These are phyloP conservation scores for Terana coerulea DNA, from an alignment of 768 basidiomycete genomes.

Conservation along the genomic window DNA sequence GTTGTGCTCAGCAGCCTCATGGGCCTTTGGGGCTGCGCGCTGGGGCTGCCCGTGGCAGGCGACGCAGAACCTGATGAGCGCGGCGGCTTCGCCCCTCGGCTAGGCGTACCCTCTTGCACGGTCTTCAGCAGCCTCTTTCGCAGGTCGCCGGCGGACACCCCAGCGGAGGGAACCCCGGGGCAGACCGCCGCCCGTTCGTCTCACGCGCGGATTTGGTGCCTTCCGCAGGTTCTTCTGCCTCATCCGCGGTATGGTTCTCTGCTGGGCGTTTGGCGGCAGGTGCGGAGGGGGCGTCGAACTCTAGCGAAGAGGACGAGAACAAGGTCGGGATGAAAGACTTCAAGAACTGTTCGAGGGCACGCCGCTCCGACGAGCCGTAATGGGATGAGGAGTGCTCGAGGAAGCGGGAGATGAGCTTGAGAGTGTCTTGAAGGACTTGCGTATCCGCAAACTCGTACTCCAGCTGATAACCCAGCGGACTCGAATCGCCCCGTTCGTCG, in stretches of 20 bases:
- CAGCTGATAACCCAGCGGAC: conserved; percentile 61
- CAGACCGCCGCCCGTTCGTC: conserved; percentile 19
- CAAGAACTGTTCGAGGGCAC: conserved; percentile 81
- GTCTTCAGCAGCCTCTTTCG: conserved; percentile 79
- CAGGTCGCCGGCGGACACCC: conserved; percentile 61
- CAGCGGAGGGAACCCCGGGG: conserved; percentile 32
- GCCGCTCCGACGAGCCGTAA: conserved; percentile 74
- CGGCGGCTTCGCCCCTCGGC: conserved; percentile 14
- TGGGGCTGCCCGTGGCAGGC: conserved; percentile 19
- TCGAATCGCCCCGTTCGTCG: conserved; percentile 28
- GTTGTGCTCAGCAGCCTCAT: background rate
- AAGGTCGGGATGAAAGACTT: conserved; percentile 80
- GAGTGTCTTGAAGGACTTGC: conserved; percentile 78
- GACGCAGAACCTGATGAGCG: conserved; percentile 34
- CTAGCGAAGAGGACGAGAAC: conserved; percentile 63
- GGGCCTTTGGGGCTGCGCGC: background rate
- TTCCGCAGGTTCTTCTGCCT: conserved; percentile 21
- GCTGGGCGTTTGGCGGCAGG: conserved; percentile 28
- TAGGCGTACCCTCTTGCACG: conserved; percentile 53
- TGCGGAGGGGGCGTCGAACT: conserved; percentile 63
- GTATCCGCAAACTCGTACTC: conserved; percentile 76
- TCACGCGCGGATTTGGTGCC: conserved; percentile 22
- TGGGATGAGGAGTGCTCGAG: conserved; percentile 77
- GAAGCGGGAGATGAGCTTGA: conserved; percentile 89
- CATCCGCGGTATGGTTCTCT: conserved; percentile 29